Evolutionary conservation across 371 early-diverging fungal species (phyloP), one percentile per base, ranked within the genome.

Genomic region (Lichtheimia hyalospora): DNA sequence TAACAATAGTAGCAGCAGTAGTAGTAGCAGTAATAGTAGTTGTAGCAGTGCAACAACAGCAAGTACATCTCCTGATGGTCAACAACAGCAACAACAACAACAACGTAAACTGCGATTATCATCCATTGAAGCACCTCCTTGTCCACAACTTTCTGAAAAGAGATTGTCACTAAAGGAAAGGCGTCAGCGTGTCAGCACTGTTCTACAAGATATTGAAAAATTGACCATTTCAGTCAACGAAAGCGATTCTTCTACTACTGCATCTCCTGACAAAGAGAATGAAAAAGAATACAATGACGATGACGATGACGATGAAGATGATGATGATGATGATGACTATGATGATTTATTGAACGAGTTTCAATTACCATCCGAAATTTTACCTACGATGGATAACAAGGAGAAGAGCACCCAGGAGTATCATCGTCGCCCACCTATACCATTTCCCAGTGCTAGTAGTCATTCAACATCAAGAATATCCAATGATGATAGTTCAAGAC

Each of bases 401-500:
- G 21, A 23, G 27, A 41, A 54, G n/a, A 12, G 48, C 5, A 24
- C 39, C 41, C n/a, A 41, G 56, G 44, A 44, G 39, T 25, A 13
- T 43, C 53, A 41, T 18, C 21, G 5, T 21, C 20, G 14, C n/a
- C 13, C 16, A 18, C 24, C 48, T 13, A 39, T n/a, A 8, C 54
- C 25, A 13, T 40, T 25, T 16, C 21, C 48, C 2, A 49, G 24
- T 49, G 16, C 41, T 8, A 34, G n/a, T n/a, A n/a, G n/a, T n/a
- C n/a, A 40, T 3, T 5, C 34, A 34, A 34, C 34, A 34, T 39
- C 28, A 3, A 58, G 53, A 23, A 52, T 48, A 39, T 51, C 49
- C 55, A 52, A 21, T 43, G 60, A 71, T 43, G 60, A 71, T 18
- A 49, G 60, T 15, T 63, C 59, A 10, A 51, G 72, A 55, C 70